Evolutionary conservation across 805 yeast species (phyloP).

Genomic region (Tetrapisispora fleetii): DNA sequence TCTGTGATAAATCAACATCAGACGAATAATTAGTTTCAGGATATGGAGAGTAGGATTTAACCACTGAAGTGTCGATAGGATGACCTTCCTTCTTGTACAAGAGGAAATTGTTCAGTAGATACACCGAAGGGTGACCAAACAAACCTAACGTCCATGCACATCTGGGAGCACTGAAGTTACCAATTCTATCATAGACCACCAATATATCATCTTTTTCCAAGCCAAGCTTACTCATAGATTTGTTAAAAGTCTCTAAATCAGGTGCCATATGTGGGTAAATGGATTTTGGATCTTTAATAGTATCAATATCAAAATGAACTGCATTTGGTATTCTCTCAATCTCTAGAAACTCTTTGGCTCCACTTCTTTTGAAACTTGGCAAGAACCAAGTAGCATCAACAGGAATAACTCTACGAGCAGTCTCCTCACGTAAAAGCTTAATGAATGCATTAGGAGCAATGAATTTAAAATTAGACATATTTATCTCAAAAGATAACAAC

Average conservation of each 20-base stretch:
- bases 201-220: conserved; percentile 45
- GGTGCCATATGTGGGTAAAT: conserved; percentile 92
- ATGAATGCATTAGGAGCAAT: conserved; percentile 21
- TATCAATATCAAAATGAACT: conserved; percentile 71
- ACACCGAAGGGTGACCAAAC: conserved; percentile 66
- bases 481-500: no score
- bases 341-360: conserved; percentile 43
- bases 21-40: conserved; percentile 29
- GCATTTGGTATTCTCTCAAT: conserved; percentile 55
- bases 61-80: conserved; percentile 33
- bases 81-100: conserved; percentile 39
- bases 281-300: conserved; percentile 46
- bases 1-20: conserved; percentile 27
- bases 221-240: conserved; percentile 46
- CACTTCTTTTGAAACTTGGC: conserved; percentile 62
- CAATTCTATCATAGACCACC: conserved; percentile 76
- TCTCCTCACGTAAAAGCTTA: conserved; percentile 15
- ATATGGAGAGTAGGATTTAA: conserved; percentile 9
- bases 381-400: conserved; percentile 90
- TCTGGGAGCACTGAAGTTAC: conserved; percentile 81
- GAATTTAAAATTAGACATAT: conserved; percentile 21
- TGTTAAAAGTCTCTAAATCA: conserved; percentile 41
- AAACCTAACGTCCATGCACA: conserved; percentile 83
- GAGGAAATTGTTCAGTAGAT: conserved; percentile 59
- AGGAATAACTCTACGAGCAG: conserved; percentile 37